A percentile compares a stretch with the other conserved stretches of the same genome.
Evolutionary conservation across 2,329 filamentous ascomycete species (phyloP).

Genomic region (Penicillium sp.): DNA sequence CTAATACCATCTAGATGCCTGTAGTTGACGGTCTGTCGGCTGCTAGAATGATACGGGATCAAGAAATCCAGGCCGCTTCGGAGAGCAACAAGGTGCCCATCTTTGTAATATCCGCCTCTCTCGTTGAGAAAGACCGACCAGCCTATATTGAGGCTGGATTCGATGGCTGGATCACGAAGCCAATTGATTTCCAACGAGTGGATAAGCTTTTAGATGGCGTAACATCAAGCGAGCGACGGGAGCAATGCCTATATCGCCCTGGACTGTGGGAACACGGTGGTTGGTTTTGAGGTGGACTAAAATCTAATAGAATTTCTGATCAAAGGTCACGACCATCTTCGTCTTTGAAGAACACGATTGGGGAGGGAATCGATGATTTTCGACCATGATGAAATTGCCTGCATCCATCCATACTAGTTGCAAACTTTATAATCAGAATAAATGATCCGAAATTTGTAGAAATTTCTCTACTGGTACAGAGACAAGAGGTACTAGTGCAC

Average conservation of each 20-base stretch:
- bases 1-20: constrained; percentile 61
- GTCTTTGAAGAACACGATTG: no score
- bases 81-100: constrained; percentile 59
- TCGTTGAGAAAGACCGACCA: constrained; percentile 62
- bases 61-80: constrained; percentile 48
- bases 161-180: constrained; percentile 88
- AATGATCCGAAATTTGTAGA: no score
- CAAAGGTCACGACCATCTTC: neutral
- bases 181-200: constrained; percentile 73
- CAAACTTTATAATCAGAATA: no score
- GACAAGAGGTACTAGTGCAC: no score
- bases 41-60: constrained; percentile 74
- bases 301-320: no score
- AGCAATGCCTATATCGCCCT: constrained; percentile 59
- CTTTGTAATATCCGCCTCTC: constrained; percentile 79
- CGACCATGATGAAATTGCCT: no score
- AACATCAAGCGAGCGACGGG: constrained; percentile 52
- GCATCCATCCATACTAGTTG: no score
- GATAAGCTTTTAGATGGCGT: constrained; percentile 65
- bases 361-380: no score
- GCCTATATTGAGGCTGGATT: constrained; percentile 72
- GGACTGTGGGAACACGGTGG: constrained; percentile 81
- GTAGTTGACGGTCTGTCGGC: constrained; percentile 79
- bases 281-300: constrained; percentile 56
- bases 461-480: no score